phyloP scores from a whole-genome alignment of 2,329 filamentous ascomycete species.

The Aspergillus arachidicola region DNA sequence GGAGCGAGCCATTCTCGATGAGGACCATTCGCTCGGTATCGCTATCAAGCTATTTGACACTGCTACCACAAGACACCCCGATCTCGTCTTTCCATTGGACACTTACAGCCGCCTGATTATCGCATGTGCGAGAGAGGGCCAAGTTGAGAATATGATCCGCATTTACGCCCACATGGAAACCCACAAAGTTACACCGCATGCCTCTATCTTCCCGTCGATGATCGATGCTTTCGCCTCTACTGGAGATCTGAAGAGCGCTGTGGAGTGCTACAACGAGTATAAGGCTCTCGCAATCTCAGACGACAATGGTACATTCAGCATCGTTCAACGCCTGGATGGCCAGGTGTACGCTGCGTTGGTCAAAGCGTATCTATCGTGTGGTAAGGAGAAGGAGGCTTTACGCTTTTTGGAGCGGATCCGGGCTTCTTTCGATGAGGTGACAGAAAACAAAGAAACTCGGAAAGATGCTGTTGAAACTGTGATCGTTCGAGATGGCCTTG shows the following conservation, averaged over 20 bases:
- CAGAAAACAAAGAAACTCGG: conserved; percentile 57
- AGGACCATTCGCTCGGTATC: conserved; percentile 84
- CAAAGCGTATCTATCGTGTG: conserved; percentile 81
- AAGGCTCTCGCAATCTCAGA: conserved; percentile 82
- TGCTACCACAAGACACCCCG: conserved; percentile 64
- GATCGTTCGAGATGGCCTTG: conserved; percentile 73
- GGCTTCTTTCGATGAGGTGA: conserved; percentile 52
- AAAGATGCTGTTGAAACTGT: conserved; percentile 68
- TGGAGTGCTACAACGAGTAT: conserved; percentile 96
- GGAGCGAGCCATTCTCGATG: conserved; percentile 80
- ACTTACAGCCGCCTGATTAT: conserved; percentile 84
- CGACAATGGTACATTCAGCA: conserved; percentile 70
- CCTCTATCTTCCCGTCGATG: conserved; percentile 87
- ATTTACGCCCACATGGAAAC: conserved; percentile 91
- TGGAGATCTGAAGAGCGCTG: conserved; percentile 81
- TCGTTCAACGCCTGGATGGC: conserved; percentile 74
- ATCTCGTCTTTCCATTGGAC: conserved; percentile 71
- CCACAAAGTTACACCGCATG: conserved; percentile 71
- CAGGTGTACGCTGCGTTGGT: conserved; percentile 90
- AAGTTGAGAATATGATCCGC: conserved; percentile 83
- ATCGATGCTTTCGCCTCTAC: conserved; percentile 86
- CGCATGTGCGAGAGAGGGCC: conserved; percentile 80
- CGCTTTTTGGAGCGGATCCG: conserved; percentile 84
- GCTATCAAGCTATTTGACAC: conserved; percentile 84
- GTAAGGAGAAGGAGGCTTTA: conserved; percentile 77